phyloP scores from a whole-genome alignment of 257 asterid genomes.

The Asclepias syriaca region DNA sequence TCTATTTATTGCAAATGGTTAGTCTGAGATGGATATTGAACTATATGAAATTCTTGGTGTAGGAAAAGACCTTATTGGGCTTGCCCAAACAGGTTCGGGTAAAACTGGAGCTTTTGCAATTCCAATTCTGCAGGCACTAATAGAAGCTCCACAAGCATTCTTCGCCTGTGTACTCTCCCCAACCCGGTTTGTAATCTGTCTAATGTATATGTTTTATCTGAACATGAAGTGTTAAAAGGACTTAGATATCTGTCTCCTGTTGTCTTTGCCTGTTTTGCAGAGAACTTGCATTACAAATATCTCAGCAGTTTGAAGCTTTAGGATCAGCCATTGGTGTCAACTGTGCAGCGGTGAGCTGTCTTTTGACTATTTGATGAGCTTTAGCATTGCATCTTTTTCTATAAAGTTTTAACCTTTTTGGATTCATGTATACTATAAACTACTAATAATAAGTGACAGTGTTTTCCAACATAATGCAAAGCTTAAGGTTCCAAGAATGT shows the following conservation, averaged over 20 bases:
- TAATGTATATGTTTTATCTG: neutral
- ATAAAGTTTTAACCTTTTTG: neutral
- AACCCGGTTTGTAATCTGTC: slow-evolving; percentile 34
- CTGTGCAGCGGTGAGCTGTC: slow-evolving; percentile 57
- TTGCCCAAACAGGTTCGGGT: slow-evolving; percentile 96
- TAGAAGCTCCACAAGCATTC: slow-evolving; percentile 68
- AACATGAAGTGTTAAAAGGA: neutral
- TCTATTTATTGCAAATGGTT: neutral
- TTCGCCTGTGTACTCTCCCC: slow-evolving; percentile 93
- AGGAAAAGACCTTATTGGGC: slow-evolving; percentile 82
- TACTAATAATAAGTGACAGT: neutral
- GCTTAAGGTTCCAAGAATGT: neutral
- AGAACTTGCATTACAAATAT: slow-evolving; percentile 82
- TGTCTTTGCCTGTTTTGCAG: slow-evolving; percentile 18
- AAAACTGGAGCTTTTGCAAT: slow-evolving; percentile 93
- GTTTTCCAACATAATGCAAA: neutral
- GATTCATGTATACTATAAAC: neutral
- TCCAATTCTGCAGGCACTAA: slow-evolving; percentile 73
- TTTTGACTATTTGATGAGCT: neutral
- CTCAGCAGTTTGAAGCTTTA: slow-evolving; percentile 87
- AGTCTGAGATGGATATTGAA: neutral
- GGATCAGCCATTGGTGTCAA: slow-evolving; percentile 77
- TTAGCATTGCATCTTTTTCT: neutral
- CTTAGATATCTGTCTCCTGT: neutral
- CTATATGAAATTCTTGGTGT: slow-evolving; percentile 3